Percentiles rank a stretch among this genome's conserved stretches.
Evolutionary conservation across 805 yeast genomes (phyloP).

Genomic region (Pichia nakasei): DNA sequence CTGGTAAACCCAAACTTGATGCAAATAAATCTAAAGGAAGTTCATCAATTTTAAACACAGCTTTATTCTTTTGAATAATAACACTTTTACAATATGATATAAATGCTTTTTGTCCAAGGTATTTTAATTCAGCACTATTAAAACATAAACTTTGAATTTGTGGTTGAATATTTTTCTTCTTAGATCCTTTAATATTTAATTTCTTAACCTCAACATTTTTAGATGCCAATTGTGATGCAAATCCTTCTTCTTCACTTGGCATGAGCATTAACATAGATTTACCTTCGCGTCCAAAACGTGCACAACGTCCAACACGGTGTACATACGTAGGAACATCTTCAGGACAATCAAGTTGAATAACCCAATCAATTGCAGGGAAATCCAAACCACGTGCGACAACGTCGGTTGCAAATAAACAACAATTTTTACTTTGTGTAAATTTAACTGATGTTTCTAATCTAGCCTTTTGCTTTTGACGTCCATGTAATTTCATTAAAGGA

Average conservation of each 20-base stretch:
- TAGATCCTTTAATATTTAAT: constrained; percentile 66
- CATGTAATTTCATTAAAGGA: constrained; percentile 75
- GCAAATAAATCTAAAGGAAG: constrained; percentile 82
- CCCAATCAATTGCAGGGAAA: constrained; percentile 93
- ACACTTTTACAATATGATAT: constrained; percentile 84
- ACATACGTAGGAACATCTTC: constrained; percentile 85
- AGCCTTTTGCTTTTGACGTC: constrained; percentile 85
- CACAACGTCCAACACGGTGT: constrained; percentile 86
- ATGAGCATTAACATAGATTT: constrained; percentile 74
- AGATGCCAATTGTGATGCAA: constrained; percentile 51
- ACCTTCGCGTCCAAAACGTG: constrained; percentile 79
- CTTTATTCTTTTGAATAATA: constrained; percentile 79
- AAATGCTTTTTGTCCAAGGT: constrained; percentile 92
- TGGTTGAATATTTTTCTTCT: constrained; percentile 63
- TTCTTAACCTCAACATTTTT: constrained; percentile 63
- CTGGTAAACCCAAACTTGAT: constrained; percentile 83
- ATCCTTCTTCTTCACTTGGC: constrained; percentile 74
- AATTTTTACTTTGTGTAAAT: constrained; percentile 69
- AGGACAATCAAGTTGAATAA: constrained; percentile 85
- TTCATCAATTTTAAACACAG: constrained; percentile 67
- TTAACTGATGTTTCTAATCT: constrained; percentile 74
- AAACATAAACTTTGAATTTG: constrained; percentile 87
- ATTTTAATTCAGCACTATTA: constrained; percentile 84
- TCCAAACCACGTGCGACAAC: constrained; percentile 89
- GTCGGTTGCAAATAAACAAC: constrained; percentile 83